Evolutionary conservation across 2,329 filamentous ascomycete species (phyloP).

Genomic region (Lecanicillium sp.): DNA sequence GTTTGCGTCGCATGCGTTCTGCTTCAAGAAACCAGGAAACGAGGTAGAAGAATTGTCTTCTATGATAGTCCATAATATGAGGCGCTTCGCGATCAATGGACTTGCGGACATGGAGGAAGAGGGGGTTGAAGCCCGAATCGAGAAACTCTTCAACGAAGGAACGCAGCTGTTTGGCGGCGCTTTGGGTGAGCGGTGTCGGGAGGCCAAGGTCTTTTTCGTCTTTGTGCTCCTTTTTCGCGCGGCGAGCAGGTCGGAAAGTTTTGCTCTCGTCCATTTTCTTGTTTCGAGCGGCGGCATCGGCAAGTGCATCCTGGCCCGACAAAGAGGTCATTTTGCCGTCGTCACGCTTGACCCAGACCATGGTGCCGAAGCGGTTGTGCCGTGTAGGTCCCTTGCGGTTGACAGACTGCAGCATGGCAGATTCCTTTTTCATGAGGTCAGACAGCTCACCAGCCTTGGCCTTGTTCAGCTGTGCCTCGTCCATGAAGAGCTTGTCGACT

Average conservation of each 20-base stretch:
- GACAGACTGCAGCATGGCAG: constrained; percentile 71
- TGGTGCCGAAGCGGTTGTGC: constrained; percentile 92
- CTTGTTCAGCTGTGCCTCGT: constrained; percentile 63
- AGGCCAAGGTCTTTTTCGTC: constrained; percentile 71
- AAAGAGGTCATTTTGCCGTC: constrained; percentile 80
- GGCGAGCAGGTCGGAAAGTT: constrained; percentile 77
- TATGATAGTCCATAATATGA: constrained; percentile 70
- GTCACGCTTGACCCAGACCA: constrained; percentile 91
- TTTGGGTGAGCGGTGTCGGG: constrained; percentile 60
- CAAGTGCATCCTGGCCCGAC: constrained; percentile 80
- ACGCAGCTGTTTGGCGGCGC: constrained; percentile 70
- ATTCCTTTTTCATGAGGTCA: constrained; percentile 72
- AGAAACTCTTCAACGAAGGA: constrained; percentile 88
- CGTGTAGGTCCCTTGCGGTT: constrained; percentile 74
- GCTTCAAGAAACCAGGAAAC: constrained; percentile 89
- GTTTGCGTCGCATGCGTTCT: constrained; percentile 64
- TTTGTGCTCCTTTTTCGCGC: constrained; percentile 53
- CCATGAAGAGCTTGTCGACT: constrained; percentile 77
- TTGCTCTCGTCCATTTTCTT: constrained; percentile 89
- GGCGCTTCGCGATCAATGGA: constrained; percentile 86
- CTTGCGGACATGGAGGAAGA: constrained; percentile 78
- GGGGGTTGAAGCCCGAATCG: constrained; percentile 89
- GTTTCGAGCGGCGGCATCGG: constrained; percentile 64
- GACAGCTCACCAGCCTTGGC: constrained; percentile 69
- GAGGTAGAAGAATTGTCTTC: constrained; percentile 85